These are phyloP conservation scores for Mycena filopes DNA, from an alignment of 768 basidiomycete genomes.

Conservation along the genomic window DNA sequence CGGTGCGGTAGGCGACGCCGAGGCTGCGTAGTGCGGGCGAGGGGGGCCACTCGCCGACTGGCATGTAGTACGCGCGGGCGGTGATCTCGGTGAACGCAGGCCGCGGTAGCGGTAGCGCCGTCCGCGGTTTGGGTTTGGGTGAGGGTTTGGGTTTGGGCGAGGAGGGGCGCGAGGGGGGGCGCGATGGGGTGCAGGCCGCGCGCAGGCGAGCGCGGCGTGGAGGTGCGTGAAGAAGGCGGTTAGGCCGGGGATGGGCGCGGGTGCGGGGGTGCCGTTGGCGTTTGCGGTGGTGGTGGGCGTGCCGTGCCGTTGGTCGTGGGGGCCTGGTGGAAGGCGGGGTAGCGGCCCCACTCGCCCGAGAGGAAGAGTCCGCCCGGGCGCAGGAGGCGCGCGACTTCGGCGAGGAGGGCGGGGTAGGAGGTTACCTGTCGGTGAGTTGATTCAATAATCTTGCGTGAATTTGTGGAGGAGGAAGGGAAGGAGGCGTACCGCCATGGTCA, in stretches of 20 bases:
- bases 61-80: conserved; percentile 50
- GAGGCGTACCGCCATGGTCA: conserved; percentile 65
- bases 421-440: conserved; percentile 57
- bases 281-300: too few species aligned
- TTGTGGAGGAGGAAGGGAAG: conserved; percentile 25
- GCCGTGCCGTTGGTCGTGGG: too few species aligned
- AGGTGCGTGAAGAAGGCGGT: conserved; percentile 52
- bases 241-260: conserved; percentile 55
- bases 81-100: conserved; percentile 57
- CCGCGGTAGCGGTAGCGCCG: too few species aligned
- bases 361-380: conserved; percentile 78
- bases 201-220: conserved; percentile 43
- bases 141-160: conserved; percentile 48
- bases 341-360: conserved; percentile 68
- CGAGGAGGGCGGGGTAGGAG: conserved; percentile 62
- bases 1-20: conserved; percentile 54
- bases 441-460: too few species aligned
- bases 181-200: conserved; percentile 54
- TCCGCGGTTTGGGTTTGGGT: too few species aligned
- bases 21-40: conserved; percentile 47
- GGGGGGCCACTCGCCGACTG: conserved; percentile 66
- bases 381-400: conserved; percentile 71
- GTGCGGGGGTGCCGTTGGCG: conserved; percentile 43
- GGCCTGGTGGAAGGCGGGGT: conserved; percentile 51
- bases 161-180: conserved; percentile 46